phyloP scores from a whole-genome alignment of 2,329 filamentous ascomycete species.

The Diaporthe australafricana region DNA sequence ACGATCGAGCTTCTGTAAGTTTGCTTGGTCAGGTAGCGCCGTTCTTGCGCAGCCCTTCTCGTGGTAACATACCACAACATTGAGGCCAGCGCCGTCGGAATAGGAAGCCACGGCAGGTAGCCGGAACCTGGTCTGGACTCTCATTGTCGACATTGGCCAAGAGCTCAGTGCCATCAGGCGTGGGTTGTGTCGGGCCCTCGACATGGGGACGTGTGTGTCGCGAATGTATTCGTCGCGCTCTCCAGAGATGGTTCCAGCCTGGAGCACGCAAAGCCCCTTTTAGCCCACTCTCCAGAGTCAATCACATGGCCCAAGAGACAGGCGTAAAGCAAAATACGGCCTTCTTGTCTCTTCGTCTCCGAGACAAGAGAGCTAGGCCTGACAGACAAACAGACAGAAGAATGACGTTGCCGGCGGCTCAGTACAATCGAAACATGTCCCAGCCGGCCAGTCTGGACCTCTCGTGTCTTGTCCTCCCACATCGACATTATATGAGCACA shows the following conservation, averaged over 20 bases:
- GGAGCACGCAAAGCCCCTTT: not conserved
- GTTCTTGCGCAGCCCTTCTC: not conserved
- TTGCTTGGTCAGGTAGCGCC: not conserved
- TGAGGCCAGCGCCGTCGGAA: not conserved
- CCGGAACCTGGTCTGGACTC: not conserved
- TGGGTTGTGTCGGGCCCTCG: no score
- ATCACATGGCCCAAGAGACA: not conserved
- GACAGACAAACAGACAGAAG: conserved; percentile 10
- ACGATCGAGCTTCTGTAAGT: not conserved
- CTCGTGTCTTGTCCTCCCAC: conserved; percentile 1
- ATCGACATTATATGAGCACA: not conserved
- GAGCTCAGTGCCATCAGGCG: not conserved
- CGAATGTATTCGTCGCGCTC: not conserved
- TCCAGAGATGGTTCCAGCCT: not conserved
- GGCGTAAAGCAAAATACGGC: not conserved
- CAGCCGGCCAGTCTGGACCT: conserved; percentile 9
- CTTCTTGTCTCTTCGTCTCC: not conserved
- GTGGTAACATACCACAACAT: not conserved
- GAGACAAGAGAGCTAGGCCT: conserved; percentile 8
- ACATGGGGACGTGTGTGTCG: not conserved
- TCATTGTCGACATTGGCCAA: not conserved
- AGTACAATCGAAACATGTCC: conserved; percentile 7
- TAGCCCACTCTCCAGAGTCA: not conserved
- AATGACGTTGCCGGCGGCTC: conserved; percentile 11
- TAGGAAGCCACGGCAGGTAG: not conserved